These are phyloP conservation scores for Penicillium odoratum DNA, from an alignment of 495 filamentous ascomycete genomes.

Conservation along the genomic window DNA sequence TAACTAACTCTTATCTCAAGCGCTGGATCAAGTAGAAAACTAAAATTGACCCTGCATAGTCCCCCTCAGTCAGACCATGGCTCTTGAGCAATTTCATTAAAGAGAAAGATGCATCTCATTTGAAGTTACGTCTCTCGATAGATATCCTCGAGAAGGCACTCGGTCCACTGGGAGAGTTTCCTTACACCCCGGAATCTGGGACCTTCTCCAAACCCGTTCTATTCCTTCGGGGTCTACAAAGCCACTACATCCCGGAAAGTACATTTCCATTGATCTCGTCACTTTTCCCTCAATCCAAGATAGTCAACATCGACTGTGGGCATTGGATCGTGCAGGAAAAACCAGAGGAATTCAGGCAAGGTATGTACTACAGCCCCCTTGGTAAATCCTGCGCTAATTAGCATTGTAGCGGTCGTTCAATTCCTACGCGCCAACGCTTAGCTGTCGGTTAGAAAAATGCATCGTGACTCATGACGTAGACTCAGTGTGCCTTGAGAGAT, in stretches of 20 bases:
- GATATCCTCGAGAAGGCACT: conserved; percentile 49
- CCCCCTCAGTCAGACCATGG: conserved; percentile 71
- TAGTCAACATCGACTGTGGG: conserved; percentile 74
- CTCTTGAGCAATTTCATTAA: conserved; percentile 73
- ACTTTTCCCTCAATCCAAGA: conserved; percentile 74
- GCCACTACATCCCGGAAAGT: conserved; percentile 78
- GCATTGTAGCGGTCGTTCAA: neutral
- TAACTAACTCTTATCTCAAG: conserved; percentile 11
- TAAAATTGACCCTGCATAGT: conserved; percentile 31
- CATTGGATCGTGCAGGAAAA: conserved; percentile 87
- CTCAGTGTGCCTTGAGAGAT: too few species aligned
- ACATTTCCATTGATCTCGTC: conserved; percentile 70
- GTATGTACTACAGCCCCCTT: conserved; percentile 21
- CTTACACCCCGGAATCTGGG: conserved; percentile 61
- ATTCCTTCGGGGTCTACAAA: conserved; percentile 72
- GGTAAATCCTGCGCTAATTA: neutral
- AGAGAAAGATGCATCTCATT: conserved; percentile 20
- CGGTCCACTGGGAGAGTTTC: conserved; percentile 69
- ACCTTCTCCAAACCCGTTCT: conserved; percentile 67
- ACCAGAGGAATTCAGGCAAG: conserved; percentile 71
- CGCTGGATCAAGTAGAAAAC: neutral
- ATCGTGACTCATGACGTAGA: too few species aligned
- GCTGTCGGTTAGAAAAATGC: too few species aligned
- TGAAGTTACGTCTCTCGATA: conserved; percentile 52
- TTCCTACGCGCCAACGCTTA: neutral